Evolutionary conservation across 441 rosid genomes (phyloP), one percentile per base, ranked within the genome.

Genomic region (Caryocar brasiliense): DNA sequence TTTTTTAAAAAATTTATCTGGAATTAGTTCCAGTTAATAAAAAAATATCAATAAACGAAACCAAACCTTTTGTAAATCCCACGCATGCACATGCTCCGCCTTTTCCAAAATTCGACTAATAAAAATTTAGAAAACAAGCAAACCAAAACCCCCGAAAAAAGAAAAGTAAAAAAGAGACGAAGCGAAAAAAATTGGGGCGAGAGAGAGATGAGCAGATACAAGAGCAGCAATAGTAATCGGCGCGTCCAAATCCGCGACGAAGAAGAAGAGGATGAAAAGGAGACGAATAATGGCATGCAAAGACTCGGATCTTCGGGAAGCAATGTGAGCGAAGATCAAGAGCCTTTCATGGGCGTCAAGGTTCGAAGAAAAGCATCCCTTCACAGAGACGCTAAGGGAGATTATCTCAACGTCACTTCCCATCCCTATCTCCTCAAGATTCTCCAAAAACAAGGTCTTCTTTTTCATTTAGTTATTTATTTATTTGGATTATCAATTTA

Each of bases 301-400:
- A 47, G 69, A 47, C 33, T 42, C 37, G 57, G 51, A 37, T 50
- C 51, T 5, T 71, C 81, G 42, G 64, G 34, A 11, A 73, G 57
- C 73, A 76, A 76, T 27, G 73, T 66, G 15, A 74, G 81, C 48
- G 86, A 83, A 13, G 81, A 71, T 63, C 90, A 73, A 30, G 92
- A 79, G 66, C 95, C 91, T 7, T 87, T 91, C 67, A 80, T 79
- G 71, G 95, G 96, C 46, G 65, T 64, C 54, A 83, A 87, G 69
- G 83, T 83, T 29, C 73, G 95, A 51, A 53, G 95, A 56, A 83
- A 75, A 67, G 94, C 96, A 1, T 87, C 95, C 51, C 81, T 79
- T 32, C 83, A 71, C 46, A 69, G 87, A 34, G 96, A 86, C 30
- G 76, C 62, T 51, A 77, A 69, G 47, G 96, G 96, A 48, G 98